Evolutionary conservation across 306 rosid genomes (phyloP), one percentile per base, ranked within the genome.

Genomic region (Ziziphus jujuba): DNA sequence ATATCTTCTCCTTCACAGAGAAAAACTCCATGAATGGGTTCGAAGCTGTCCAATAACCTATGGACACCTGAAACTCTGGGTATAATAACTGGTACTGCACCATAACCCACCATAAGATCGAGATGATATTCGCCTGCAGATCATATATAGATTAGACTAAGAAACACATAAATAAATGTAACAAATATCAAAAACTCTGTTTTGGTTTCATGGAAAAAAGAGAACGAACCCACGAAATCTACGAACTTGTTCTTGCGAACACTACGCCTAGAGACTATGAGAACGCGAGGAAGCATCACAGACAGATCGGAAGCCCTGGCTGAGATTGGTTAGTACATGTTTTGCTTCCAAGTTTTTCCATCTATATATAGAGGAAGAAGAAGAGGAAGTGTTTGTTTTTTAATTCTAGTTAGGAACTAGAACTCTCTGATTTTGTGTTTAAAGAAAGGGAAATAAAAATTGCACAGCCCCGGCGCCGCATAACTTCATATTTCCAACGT

Each of bases 1-100:
- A 92, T 92, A 70, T 89, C 98, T 67, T 92, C 98, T 45, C 98
- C 98, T 80, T 92, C 97, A 61, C 96, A 89, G 10, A 92, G 93
- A 33, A 92, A 89, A 15, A 90, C 98, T 14, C 98, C 98, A 77
- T 92, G 98, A 77, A 92, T 92, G 31, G 98, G 98, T 73, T 89
- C 97, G 59, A 92, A 92, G 73, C 98, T 92, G 25, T 90, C 87
- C 34, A 92, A 47, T 23, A 92, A 64, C 91, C 76, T 81, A 25
- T 89, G 91, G 17, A 89, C 87, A 56, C 98, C 98, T 21, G 85
- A 70, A 5, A 92, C 98, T 44, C 98, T 85, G 7, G 97, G 98
- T 49, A 89, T 87, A 31, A 92, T 92, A 0, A 92, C 89, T 0
- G 98, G 98, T 11, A 87, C 97, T 0, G 97, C 98, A 0, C 98